Conservation (phyloP, 2,329 filamentous ascomycete species). For the Amphichorda felina region DNA sequence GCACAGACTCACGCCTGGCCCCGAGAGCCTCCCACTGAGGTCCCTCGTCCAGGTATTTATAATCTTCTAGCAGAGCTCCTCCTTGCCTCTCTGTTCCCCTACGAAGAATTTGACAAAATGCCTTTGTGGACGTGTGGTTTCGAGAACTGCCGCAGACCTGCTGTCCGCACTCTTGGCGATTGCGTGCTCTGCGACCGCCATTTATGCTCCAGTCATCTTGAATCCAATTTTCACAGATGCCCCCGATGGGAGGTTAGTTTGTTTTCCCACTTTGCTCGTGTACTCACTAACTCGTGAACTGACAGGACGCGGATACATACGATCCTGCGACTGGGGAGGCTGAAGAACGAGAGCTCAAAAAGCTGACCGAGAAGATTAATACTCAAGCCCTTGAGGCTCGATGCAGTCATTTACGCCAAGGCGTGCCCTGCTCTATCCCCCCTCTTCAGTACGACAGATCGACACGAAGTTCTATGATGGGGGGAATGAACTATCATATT, state of each 20-base stretch:
- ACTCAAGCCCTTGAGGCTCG: slow-evolving; percentile 20
- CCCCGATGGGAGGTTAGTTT: slow-evolving; percentile 22
- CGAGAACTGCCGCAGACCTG: slow-evolving; percentile 15
- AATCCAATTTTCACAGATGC: slow-evolving; percentile 18
- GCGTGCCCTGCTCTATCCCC: slow-evolving; percentile 20
- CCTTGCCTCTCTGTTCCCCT: too few relatives aligned
- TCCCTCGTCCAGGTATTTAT: too few relatives aligned
- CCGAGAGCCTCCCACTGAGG: too few relatives aligned
- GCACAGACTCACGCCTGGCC: too few relatives aligned
- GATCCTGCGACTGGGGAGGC: slow-evolving; percentile 18
- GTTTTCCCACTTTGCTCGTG: not conserved
- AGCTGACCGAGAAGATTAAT: slow-evolving; percentile 21
- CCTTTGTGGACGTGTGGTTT: slow-evolving; percentile 22
- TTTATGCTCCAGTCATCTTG: slow-evolving; percentile 21
- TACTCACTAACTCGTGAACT: slow-evolving; percentile 7
- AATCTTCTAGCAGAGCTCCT: too few relatives aligned
- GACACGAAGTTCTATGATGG: slow-evolving; percentile 24
- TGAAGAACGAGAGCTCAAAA: slow-evolving; percentile 19
- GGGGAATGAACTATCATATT: slow-evolving; percentile 31
- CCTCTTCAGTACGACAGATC: slow-evolving; percentile 21
- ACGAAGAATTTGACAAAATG: too few relatives aligned
- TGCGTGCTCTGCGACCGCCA: slow-evolving; percentile 26
- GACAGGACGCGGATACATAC: slow-evolving; percentile 21
- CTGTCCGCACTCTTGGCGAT: slow-evolving; percentile 21
- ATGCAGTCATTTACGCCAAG: slow-evolving; percentile 20